These are phyloP conservation scores for Triadica sebifera DNA, from an alignment of 345 rosid species.

Conservation along the genomic window DNA sequence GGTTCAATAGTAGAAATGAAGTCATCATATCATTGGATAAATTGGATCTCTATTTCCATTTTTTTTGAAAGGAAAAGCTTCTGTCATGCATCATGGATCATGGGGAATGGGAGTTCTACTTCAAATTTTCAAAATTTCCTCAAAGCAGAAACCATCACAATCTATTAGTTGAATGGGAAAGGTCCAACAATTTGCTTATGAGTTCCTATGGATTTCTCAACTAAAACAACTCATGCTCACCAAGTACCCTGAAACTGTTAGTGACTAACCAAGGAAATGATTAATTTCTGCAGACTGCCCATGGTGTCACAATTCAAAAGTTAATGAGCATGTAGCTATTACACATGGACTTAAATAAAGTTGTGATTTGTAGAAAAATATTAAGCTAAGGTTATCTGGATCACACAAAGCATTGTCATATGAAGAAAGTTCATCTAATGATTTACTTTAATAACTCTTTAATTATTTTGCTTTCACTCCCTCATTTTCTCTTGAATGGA, in stretches of 20 bases:
- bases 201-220: not conserved
- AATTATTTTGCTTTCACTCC: not conserved
- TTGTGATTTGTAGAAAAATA: not conserved
- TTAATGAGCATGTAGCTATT: not conserved
- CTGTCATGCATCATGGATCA: conserved; percentile 7
- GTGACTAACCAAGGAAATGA: not conserved
- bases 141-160: not conserved
- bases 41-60: not conserved
- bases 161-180: not conserved
- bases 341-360: not conserved
- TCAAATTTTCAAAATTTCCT: not conserved
- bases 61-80: conserved; percentile 5
- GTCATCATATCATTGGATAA: not conserved
- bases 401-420: too few relatives aligned
- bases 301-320: not conserved
- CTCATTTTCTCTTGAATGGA: not conserved
- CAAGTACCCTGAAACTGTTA: not conserved
- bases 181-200: not conserved
- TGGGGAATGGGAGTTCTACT: not conserved
- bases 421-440: not conserved
- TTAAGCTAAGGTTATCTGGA: too few relatives aligned
- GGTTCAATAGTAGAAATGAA: not conserved
- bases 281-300: not conserved
- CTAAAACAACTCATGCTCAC: not conserved
- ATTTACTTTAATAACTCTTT: not conserved